phyloP scores from a whole-genome alignment of 1,284 basidiomycete species.

The Mycosarcoma maydis region DNA sequence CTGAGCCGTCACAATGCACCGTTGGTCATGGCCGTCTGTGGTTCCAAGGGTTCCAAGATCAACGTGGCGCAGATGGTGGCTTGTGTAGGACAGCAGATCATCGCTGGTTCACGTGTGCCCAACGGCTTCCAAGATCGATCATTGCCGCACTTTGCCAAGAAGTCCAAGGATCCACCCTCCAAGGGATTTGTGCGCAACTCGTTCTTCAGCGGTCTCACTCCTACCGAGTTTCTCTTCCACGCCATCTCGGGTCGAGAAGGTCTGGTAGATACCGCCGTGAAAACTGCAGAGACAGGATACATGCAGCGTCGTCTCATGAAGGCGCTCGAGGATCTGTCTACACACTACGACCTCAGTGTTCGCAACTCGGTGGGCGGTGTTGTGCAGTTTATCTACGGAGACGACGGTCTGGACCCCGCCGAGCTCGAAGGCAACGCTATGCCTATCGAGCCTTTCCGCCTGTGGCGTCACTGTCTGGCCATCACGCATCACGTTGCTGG shows the following conservation, averaged over 20 bases:
- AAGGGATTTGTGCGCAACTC: conserved; percentile 97
- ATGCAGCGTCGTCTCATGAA: conserved; percentile 99
- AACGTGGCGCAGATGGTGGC: conserved; percentile 99
- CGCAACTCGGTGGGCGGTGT: conserved; percentile 93
- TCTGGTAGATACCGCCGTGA: conserved; percentile 98
- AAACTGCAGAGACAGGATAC: conserved; percentile 99
- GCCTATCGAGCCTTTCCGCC: conserved; percentile 76
- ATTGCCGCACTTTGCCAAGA: conserved; percentile 97
- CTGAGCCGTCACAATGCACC: conserved; percentile 95
- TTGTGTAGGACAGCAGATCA: conserved; percentile 99
- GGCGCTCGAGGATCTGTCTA: conserved; percentile 94
- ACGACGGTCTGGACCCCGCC: conserved; percentile 96
- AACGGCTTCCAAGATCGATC: conserved; percentile 99
- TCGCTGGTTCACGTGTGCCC: conserved; percentile 95
- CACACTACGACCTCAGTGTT: conserved; percentile 96
- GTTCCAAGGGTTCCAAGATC: conserved; percentile 97
- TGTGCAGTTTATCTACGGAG: conserved; percentile 98
- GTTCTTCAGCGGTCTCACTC: conserved; percentile 92
- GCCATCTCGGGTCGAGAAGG: conserved; percentile 99
- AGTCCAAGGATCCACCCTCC: conserved; percentile 93
- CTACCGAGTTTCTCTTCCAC: conserved; percentile 98
- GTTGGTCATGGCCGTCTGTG: conserved; percentile 98
- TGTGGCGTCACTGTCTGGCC: conserved; percentile 88
- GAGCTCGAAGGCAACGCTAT: conserved; percentile 89
- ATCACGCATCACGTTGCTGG: conserved; percentile 68